Evolutionary conservation across 306 rosid species (phyloP), one percentile per base, ranked within the genome.

Genomic region (Glycine latifolia): DNA sequence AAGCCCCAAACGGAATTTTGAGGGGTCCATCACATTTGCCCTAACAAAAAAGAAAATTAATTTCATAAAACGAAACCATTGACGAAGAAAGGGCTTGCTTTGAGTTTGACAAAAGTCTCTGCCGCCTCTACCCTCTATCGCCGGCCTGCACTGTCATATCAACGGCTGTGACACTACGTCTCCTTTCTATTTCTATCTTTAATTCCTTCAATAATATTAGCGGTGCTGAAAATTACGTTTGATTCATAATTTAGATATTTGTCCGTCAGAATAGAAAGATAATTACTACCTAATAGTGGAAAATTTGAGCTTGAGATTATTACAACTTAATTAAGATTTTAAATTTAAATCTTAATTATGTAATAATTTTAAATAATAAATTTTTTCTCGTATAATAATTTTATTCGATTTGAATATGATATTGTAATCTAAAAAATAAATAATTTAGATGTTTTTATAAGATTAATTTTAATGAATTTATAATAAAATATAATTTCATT

Each of bases 131-230:
- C 16, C 83, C 75, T 73, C 89, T 80, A 85, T 17, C 75, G 87
- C 85, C 76, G 89, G 79, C 89, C 89, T 87, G 83, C 84, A 33
- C 52, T 73, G 87, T 85, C 90, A 54, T 75, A 61, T 87, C 92
- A 89, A 74, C 16, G 12, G 12, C 54, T 13, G 69, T 81, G 76
- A 88, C 86, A 69, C 77, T 1, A 43, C 83, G 58, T 85, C 82
- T 65, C 74, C 63, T 76, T 79, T 76, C 43, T 55, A 33, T 13
- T 53, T 70, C 75, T 66, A 11, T 41, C 77, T 70, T 47, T 70
- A 44, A 60, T 20, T 76, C 49, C 67, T 49, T 48, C 37, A 62
- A 62, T 76, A 14, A 16, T 70, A 70, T 70, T 48, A 10, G 11
- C 75, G 20, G 1, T 26, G 41, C 74, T 69, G 74, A 69, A 69